phyloP scores from a whole-genome alignment of 331 rosid genomes.

The Prunus yedoensis region DNA sequence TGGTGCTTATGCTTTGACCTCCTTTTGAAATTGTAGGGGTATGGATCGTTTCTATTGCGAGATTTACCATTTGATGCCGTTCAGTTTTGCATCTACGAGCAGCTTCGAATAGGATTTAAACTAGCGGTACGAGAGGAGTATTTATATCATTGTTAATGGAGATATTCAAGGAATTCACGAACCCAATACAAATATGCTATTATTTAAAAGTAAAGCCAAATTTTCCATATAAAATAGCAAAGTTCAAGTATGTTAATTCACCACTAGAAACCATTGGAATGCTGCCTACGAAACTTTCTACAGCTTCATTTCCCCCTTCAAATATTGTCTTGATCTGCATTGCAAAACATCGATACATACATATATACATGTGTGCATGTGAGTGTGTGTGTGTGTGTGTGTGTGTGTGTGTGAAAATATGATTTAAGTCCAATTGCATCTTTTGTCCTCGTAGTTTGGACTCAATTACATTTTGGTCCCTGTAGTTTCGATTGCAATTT shows the following conservation, averaged over 20 bases:
- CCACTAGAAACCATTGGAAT: background rate
- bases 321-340: background rate
- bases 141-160: background rate
- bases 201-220: background rate
- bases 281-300: background rate
- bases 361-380: background rate
- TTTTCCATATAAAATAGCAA: background rate
- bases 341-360: background rate
- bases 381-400: background rate
- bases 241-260: background rate
- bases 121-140: slow-evolving; percentile 48
- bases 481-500: background rate
- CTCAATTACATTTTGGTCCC: background rate
- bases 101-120: slow-evolving; percentile 75
- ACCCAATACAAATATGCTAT: background rate
- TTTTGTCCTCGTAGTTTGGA: background rate
- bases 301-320: background rate
- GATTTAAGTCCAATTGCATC: background rate
- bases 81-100: slow-evolving; percentile 83
- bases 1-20: background rate
- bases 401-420: too few species aligned
- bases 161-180: background rate
- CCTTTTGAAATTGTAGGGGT: slow-evolving; percentile 55
- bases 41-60: slow-evolving; percentile 76
- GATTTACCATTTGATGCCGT: slow-evolving; percentile 89